Conservation (phyloP, 208 protist species). For the Trypanosoma mega region DNA sequence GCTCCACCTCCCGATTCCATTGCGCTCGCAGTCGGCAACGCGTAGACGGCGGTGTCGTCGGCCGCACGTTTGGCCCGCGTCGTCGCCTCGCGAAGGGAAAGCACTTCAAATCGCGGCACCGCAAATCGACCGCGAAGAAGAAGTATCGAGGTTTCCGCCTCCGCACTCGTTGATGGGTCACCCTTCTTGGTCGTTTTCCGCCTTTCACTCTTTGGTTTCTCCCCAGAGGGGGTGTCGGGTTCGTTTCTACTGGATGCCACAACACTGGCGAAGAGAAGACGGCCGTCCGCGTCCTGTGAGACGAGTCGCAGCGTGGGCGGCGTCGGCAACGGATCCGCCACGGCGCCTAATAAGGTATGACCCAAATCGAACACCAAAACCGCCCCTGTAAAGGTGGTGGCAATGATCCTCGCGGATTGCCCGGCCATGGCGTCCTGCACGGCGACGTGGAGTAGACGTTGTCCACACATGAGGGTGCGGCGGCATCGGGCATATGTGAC, state of each 20-base stretch:
- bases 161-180: too few relatives aligned
- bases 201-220: too few relatives aligned
- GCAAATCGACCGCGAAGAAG: conserved; percentile 74
- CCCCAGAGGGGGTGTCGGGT: too few relatives aligned
- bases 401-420: conserved; percentile 36
- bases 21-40: background rate
- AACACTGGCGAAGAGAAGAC: conserved; percentile 46
- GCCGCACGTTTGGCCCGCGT: background rate
- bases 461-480: conserved; percentile 75
- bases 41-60: background rate
- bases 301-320: conserved; percentile 49
- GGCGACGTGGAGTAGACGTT: conserved; percentile 67
- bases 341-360: conserved; percentile 30
- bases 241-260: background rate
- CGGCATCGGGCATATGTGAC: conserved; percentile 44
- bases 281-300: conserved; percentile 33
- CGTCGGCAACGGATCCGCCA: conserved; percentile 57
- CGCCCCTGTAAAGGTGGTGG: conserved; percentile 44
- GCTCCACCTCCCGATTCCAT: conserved; percentile 2
- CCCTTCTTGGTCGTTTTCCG: too few relatives aligned
- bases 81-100: conserved; percentile 22
- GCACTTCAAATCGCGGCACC: conserved; percentile 56
- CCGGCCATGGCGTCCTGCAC: conserved; percentile 34
- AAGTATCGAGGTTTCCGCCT: conserved; percentile 27
- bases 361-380: conserved; percentile 62